Evolutionary conservation across 495 filamentous ascomycete genomes (phyloP), one percentile per base, ranked within the genome.

Genomic region (Tuber magnatum): DNA sequence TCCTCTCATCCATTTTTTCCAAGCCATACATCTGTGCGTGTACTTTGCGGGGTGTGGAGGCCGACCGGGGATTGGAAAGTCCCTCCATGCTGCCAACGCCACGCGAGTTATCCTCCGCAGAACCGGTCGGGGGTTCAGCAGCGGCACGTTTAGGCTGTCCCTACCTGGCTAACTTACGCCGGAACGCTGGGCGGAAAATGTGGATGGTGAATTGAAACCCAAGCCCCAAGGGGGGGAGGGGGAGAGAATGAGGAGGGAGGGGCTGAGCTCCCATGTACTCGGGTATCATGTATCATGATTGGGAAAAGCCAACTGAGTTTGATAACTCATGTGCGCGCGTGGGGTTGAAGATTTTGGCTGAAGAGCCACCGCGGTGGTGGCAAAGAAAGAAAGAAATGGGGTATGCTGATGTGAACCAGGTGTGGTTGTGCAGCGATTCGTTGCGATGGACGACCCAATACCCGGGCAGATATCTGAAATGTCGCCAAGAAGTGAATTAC

Each of bases 21-120:
- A n/a, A n/a, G n/a, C n/a, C n/a, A n/a, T n/a, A n/a, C n/a, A n/a
- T n/a, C n/a, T n/a, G n/a, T n/a, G n/a, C n/a, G n/a, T n/a, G n/a
- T n/a, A 35, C 14, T 41, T 20, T 46, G n/a, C 18, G 46, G 46
- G 71, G 39, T 24, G 74, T 76, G 69, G 48, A 77, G 46, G 42
- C 51, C 51, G 48, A 69, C 28, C 24, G 12, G 61, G n/a, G 70
- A 40, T 76, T 18, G 32, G 16, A 70, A 56, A 39, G 61, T 48
- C 43, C 65, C 44, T 72, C 28, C 42, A 51, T 75, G 43, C 68
- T 79, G 72, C 48, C 76, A 78, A 71, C 72, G 76, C 77, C 77
- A 79, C 77, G 76, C 77, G 77, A 78, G 77, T 24, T 74, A 71
- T 77, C 71, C 71, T 77, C 74, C 75, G 68, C 71, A 73, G 68